phyloP scores from a whole-genome alignment of 441 rosid species.

The Dalechampia spathulata region DNA sequence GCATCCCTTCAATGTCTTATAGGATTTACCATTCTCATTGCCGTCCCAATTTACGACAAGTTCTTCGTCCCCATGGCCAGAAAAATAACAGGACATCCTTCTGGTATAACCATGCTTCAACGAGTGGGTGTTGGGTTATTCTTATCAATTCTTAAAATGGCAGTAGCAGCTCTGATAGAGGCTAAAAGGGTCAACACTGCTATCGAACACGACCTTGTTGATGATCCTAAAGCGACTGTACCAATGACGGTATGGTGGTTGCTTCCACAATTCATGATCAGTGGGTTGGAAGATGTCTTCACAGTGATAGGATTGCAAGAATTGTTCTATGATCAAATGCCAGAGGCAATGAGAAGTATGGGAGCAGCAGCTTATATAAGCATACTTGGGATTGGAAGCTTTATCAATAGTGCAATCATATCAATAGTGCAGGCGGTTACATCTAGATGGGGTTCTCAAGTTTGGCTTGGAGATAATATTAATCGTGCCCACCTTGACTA shows the following conservation, averaged over 20 bases:
- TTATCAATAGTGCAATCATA: slow-evolving; percentile 48
- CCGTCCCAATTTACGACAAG: slow-evolving; percentile 53
- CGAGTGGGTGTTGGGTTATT: slow-evolving; percentile 43
- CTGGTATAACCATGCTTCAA: slow-evolving; percentile 76
- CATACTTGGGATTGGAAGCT: slow-evolving; percentile 67
- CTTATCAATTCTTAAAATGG: slow-evolving; percentile 42
- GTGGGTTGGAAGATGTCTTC: slow-evolving; percentile 54
- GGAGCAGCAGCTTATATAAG: slow-evolving; percentile 69
- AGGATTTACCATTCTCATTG: slow-evolving; percentile 53
- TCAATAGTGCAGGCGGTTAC: slow-evolving; percentile 39
- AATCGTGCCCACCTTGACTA: slow-evolving; percentile 53
- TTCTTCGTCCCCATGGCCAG: slow-evolving; percentile 53
- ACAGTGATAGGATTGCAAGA: slow-evolving; percentile 66
- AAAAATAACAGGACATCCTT: slow-evolving; percentile 42
- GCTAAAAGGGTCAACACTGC: slow-evolving; percentile 46
- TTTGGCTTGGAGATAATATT: slow-evolving; percentile 62
- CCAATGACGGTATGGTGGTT: slow-evolving; percentile 78
- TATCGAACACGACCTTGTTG: slow-evolving; percentile 35
- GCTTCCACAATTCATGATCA: slow-evolving; percentile 61
- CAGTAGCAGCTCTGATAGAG: slow-evolving; percentile 55
- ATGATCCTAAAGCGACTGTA: slow-evolving; percentile 37
- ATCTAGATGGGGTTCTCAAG: slow-evolving; percentile 25
- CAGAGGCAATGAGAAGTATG: slow-evolving; percentile 65
- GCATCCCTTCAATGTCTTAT: slow-evolving; percentile 62
- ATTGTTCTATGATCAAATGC: slow-evolving; percentile 82